These are phyloP conservation scores for Datura wrightii DNA, from an alignment of 257 asterid species.

Conservation along the genomic window DNA sequence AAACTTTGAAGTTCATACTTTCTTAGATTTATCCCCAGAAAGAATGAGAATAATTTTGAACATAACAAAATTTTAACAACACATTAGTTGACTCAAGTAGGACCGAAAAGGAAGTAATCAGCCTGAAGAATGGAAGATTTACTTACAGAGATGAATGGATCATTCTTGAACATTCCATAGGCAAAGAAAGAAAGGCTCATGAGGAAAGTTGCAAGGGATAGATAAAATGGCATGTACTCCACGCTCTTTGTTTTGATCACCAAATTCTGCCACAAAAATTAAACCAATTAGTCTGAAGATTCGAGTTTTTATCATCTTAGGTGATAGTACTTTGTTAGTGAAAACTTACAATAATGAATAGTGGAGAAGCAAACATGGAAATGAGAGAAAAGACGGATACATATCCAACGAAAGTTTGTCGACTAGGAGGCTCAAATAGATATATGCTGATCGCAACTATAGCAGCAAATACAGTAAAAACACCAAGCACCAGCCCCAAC, in stretches of 20 bases:
- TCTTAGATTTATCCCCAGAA: background rate
- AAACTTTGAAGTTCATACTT: background rate
- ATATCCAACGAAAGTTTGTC: constrained; percentile 79
- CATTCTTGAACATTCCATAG: constrained; percentile 75
- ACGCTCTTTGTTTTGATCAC: constrained; percentile 85
- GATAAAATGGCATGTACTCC: constrained; percentile 92
- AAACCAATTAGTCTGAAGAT: constrained; percentile 22
- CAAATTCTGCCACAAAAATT: constrained; percentile 59
- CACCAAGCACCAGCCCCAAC: constrained; percentile 51
- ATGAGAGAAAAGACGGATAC: constrained; percentile 74
- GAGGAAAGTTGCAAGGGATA: constrained; percentile 82
- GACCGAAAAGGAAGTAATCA: background rate
- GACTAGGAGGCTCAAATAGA: constrained; percentile 65
- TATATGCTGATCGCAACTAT: constrained; percentile 56
- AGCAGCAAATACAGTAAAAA: constrained; percentile 56
- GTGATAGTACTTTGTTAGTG: background rate
- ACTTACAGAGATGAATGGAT: constrained; percentile 75
- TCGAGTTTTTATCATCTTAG: background rate
- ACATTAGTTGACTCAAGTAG: background rate
- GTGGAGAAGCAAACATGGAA: constrained; percentile 91
- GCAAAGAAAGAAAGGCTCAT: constrained; percentile 85
- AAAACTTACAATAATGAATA: constrained; percentile 77
- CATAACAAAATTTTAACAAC: background rate
- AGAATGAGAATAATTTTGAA: background rate
- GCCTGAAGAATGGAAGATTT: background rate